Evolutionary conservation across 1,139 yeast species (phyloP).

Genomic region (Candida sanyaensis): DNA sequence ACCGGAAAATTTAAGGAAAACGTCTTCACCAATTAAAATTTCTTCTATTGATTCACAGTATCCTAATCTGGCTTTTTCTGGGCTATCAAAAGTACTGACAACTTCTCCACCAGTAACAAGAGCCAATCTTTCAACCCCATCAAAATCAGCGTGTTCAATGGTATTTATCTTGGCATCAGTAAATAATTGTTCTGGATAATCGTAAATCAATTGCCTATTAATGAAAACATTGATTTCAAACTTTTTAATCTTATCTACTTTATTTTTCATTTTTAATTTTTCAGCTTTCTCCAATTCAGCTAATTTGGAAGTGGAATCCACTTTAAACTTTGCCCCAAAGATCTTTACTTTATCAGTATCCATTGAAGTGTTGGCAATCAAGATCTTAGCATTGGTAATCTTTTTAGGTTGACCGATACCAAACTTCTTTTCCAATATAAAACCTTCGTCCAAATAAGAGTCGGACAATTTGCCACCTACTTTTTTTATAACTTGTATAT

Average conservation of each 20-base stretch:
- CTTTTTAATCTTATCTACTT: conserved; percentile 84
- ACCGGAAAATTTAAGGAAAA: conserved; percentile 86
- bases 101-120: conserved; percentile 98
- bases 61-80: conserved; percentile 84
- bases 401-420: conserved; percentile 94
- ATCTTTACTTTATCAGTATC: conserved; percentile 97
- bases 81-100: conserved; percentile 92
- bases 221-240: conserved; percentile 87
- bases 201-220: conserved; percentile 94
- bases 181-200: conserved; percentile 95
- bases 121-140: conserved; percentile 95
- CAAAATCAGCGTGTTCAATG: conserved; percentile 98
- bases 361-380: conserved; percentile 95
- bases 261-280: conserved; percentile 85
- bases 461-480: conserved; percentile 91
- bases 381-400: conserved; percentile 78
- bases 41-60: conserved; percentile 90
- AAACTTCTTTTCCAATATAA: conserved; percentile 85
- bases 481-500: conserved; percentile 90
- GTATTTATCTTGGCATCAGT: conserved; percentile 87
- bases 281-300: conserved; percentile 97
- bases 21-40: conserved; percentile 87
- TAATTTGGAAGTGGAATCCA: conserved; percentile 89
- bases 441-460: conserved; percentile 94
- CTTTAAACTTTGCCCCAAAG: conserved; percentile 97